Conservation (phyloP, 345 rosid species). For the Lumnitzera littorea region DNA sequence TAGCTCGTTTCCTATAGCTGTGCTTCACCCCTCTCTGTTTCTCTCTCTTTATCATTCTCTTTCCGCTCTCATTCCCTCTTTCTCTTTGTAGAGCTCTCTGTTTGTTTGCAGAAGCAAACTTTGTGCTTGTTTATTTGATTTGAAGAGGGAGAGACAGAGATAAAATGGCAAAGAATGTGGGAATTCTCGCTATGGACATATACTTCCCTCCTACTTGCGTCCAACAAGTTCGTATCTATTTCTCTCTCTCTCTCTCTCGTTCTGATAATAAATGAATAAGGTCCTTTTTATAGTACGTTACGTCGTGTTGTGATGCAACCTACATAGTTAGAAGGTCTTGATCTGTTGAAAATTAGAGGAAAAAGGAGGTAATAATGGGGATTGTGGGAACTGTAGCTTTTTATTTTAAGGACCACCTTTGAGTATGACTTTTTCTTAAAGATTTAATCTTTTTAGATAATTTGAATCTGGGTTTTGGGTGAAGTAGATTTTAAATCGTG, state of each 20-base stretch:
- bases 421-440: too few relatives aligned
- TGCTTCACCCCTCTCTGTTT: not conserved
- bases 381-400: too few relatives aligned
- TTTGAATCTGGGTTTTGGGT: too few relatives aligned
- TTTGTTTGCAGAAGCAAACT: too few relatives aligned
- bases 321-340: too few relatives aligned
- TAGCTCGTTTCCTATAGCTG: not conserved
- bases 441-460: too few relatives aligned
- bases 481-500: too few relatives aligned
- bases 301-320: not conserved
- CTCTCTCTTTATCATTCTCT: not conserved
- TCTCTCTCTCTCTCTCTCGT: slow-evolving; percentile 7
- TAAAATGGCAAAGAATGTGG: slow-evolving; percentile 92
- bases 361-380: too few relatives aligned
- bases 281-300: not conserved
- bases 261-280: slow-evolving; percentile 8
- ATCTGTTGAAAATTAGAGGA: too few relatives aligned
- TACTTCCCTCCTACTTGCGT: slow-evolving; percentile 96
- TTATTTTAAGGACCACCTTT: too few relatives aligned
- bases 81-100: not conserved
- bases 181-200: slow-evolving; percentile 89
- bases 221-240: slow-evolving; percentile 56
- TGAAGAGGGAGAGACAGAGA: too few relatives aligned
- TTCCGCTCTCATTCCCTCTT: not conserved
- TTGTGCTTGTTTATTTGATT: too few relatives aligned